phyloP scores from a whole-genome alignment of 768 basidiomycete species.

The Collybiopsis luxurians region DNA sequence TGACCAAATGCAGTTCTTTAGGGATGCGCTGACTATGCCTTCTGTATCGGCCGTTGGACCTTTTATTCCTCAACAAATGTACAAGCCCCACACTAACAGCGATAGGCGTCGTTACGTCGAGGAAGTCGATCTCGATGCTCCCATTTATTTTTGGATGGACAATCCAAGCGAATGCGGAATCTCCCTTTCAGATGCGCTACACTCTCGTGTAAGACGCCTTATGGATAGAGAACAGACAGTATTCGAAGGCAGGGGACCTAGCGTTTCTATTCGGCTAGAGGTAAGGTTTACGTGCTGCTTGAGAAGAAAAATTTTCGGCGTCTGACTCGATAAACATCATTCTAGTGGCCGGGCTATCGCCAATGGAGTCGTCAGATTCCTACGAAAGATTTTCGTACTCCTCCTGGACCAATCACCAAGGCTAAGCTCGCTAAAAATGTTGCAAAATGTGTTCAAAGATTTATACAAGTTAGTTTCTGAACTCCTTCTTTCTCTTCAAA shows the following conservation, averaged over 20 bases:
- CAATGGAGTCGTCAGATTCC: conserved; percentile 82
- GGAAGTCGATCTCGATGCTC: conserved; percentile 59
- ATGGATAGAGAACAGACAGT: conserved; percentile 60
- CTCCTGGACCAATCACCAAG: conserved; percentile 73
- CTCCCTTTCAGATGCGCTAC: conserved; percentile 60
- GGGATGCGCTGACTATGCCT: conserved; percentile 36
- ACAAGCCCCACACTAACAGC: conserved; percentile 74
- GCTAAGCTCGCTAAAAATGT: conserved; percentile 79
- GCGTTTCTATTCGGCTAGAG: conserved; percentile 77
- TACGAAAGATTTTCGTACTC: conserved; percentile 76
- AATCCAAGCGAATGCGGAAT: conserved; percentile 59
- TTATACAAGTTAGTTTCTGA: conserved; percentile 48
- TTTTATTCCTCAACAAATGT: conserved; percentile 72
- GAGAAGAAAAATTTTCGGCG: neutral
- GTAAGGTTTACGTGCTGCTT: conserved; percentile 31
- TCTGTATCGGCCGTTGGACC: conserved; percentile 32
- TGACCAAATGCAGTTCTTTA: conserved; percentile 45
- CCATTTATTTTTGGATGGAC: conserved; percentile 61
- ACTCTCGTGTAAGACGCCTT: conserved; percentile 54
- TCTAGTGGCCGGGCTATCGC: conserved; percentile 77
- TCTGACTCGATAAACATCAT: conserved; percentile 4
- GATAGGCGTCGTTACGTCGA: conserved; percentile 77
- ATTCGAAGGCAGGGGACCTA: conserved; percentile 72
- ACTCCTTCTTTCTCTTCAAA: neutral
- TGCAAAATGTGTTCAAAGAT: conserved; percentile 71